Evolutionary conservation across 306 rosid genomes (phyloP), one percentile per base, ranked within the genome.

Genomic region (Trifolium repens): DNA sequence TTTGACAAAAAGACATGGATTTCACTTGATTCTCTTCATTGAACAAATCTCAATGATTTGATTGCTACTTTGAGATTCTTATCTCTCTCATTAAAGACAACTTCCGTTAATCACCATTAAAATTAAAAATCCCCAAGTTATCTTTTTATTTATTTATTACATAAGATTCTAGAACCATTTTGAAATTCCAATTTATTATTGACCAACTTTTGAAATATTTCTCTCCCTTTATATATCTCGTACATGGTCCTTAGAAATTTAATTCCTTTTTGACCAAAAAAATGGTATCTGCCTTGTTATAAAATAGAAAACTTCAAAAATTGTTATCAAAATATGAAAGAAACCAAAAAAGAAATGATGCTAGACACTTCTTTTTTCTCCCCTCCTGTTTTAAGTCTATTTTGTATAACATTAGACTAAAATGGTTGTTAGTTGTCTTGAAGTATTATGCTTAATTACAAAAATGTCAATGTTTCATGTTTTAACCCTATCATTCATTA

Each of bases 11-110:
- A 24, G n/a, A 17, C 37, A 52, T 32, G 39, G 70, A 49, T 17
- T 64, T 58, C 54, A 46, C 68, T 69, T 77, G 75, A 84, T 43
- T 80, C 78, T 78, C 61, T 40, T 62, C 72, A 73, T 5, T 43
- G 35, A 53, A 60, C 82, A 80, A 72, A 52, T 84, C 66, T 72
- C 49, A n/a, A 53, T 27, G 34, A 79, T 22, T 72, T 19, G 67
- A 71, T 69, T 43, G 11, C 64, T 43, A 44, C 44, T 66, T 43
- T 57, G 49, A 79, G 67, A 76, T 85, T 74, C 68, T 75, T 70
- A 37, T 71, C 46, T 73, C 60, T 73, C 32, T 30, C 37, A 26
- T 9, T 30, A 17, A 53, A 27, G 27, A 74, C 54, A 50, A 42
- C 24, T 17, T 15, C 13, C 39, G 9, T 59, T 59, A 66, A 53